Percentiles rank a stretch among this genome's conserved stretches.
phyloP scores from a whole-genome alignment of 169 alveolate species.

The Eimeria necatrix region DNA sequence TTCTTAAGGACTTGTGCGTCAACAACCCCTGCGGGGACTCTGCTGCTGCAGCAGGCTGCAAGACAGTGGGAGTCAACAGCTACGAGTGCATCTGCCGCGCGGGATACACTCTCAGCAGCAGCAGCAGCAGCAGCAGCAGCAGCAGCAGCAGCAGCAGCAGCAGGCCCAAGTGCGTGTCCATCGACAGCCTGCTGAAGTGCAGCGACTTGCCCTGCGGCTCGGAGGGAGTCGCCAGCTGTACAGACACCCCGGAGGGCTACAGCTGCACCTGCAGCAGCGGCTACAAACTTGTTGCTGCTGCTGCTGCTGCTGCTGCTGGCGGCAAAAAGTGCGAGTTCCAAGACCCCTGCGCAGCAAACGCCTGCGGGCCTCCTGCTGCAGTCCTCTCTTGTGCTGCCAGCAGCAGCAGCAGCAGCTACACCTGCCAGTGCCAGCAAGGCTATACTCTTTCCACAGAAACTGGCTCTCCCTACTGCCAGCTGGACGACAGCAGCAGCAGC shows the following conservation, averaged over 20 bases:
- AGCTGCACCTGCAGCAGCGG: not conserved
- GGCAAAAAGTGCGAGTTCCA: constrained; percentile 13
- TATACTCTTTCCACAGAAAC: not conserved
- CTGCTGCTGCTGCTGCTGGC: not conserved
- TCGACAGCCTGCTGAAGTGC: not conserved
- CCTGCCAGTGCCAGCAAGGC: constrained; percentile 50
- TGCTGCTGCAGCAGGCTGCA: not conserved
- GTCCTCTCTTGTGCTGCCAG: constrained; percentile 44
- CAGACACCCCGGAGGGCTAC: constrained; percentile 32
- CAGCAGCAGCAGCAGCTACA: constrained; percentile 19
- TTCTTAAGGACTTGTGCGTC: constrained; percentile 2
- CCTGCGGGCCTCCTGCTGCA: constrained; percentile 65
- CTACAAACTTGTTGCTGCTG: not conserved
- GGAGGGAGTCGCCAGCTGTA: not conserved
- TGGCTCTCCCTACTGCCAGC: not conserved
- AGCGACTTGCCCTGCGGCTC: constrained; percentile 2
- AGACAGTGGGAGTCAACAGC: not conserved
- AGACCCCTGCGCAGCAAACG: constrained; percentile 28
- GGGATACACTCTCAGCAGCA: not conserved
- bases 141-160: constrained; percentile 13
- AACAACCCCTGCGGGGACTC: constrained; percentile 19
- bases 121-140: constrained; percentile 12
- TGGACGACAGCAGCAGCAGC: not conserved
- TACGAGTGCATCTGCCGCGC: not conserved
- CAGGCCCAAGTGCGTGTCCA: constrained; percentile 4